Evolutionary conservation across 352 stramenopile species (phyloP), one percentile per base, ranked within the genome.

Genomic region (Pythium guiyangense): DNA sequence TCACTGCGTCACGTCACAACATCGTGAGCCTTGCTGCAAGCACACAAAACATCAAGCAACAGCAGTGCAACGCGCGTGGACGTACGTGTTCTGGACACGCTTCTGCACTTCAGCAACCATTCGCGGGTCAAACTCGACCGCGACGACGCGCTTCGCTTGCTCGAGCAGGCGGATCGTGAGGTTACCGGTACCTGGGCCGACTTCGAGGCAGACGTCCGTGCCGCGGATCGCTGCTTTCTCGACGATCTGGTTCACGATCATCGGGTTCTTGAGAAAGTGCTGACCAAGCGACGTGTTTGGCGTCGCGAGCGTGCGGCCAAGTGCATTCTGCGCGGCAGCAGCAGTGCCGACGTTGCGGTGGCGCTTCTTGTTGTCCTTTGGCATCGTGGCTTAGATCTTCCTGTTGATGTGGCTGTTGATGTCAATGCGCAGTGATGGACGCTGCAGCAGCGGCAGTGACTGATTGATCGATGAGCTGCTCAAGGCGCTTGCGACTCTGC

Each of bases 71-170:
- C 6, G 17, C 18, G 1, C 26, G 11, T 35, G 26, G 4, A 72
- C 74, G 47, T 63, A 94, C 80, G 96, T 99, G 69, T 97, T 92
- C 73, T 99, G 95, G 14, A 99, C 96, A 53, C 97, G 94, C 77
- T 99, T 99, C 60, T 98, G 78, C 31, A 99, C 90, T 80, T 99
- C 97, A n/a, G 96, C 84, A 49, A 99, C 91, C 98, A 99, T 99
- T 54, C 98, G 89, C 50, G 82, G 80, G 72, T 99, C 98, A 63
- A 98, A 98, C 82, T 99, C 98, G 46, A 99, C 93, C 12, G 97
- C 97, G 8, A 99, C 77, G 27, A 99, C 96, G 52, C 89, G 84
- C 80, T 99, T 99, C n/a, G 91, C 85, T 69, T 94, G 84, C 62
- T 99, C 84, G 39, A 99, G 73, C 20, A 99, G 78, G 67, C 98